Conservation (phyloP, 2,329 filamentous ascomycete species). For the Aspergillus ibericus region DNA sequence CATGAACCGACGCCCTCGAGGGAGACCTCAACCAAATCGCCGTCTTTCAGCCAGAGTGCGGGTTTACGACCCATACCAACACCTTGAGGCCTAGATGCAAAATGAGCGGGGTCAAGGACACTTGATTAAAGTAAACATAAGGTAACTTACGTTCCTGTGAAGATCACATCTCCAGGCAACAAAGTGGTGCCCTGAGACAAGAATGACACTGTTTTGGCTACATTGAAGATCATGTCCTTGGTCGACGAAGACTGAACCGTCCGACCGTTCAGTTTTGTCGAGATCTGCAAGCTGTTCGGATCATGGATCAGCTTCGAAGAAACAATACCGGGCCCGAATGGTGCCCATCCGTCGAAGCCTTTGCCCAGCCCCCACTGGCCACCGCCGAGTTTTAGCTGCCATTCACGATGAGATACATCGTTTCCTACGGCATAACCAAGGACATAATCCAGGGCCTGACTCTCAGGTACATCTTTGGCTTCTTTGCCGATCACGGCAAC, state of each 20-base stretch:
- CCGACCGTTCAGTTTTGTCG: conserved; percentile 52
- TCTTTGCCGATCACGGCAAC: conserved; percentile 70
- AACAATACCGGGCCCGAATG: conserved; percentile 71
- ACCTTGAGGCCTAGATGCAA: conserved; percentile 57
- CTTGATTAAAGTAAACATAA: conserved; percentile 52
- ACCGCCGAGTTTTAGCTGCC: conserved; percentile 68
- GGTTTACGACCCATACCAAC: conserved; percentile 70
- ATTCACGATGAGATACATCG: conserved; percentile 77
- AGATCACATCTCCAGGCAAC: conserved; percentile 43
- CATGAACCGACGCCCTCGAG: conserved; percentile 66
- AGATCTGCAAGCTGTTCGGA: conserved; percentile 43
- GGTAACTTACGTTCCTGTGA: conserved; percentile 47
- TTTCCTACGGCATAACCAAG: conserved; percentile 75
- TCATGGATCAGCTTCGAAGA: conserved; percentile 49
- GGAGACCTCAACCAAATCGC: conserved; percentile 68
- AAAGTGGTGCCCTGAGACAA: conserved; percentile 47
- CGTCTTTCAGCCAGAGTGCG: conserved; percentile 67
- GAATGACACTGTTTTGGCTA: conserved; percentile 49
- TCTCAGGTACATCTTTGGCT: conserved; percentile 64
- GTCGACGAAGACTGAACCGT: conserved; percentile 51
- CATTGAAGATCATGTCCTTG: conserved; percentile 52
- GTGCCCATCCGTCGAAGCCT: conserved; percentile 74
- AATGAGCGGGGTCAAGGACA: background rate
- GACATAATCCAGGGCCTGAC: conserved; percentile 67
- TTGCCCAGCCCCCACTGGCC: conserved; percentile 73